phyloP scores from a whole-genome alignment of 208 protist genomes.

The Phytomonas francai region DNA sequence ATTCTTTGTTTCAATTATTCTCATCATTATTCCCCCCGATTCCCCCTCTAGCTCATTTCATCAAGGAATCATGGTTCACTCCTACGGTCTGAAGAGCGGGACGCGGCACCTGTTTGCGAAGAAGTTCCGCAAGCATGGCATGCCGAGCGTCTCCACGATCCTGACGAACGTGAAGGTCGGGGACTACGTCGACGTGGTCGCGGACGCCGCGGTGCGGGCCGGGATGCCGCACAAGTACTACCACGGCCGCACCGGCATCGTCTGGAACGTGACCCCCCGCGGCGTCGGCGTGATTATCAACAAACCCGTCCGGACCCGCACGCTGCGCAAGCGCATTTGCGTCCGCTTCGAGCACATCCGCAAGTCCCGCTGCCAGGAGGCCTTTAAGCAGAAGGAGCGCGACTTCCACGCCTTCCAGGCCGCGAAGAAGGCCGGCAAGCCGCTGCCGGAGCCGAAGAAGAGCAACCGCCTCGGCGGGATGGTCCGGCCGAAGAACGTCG shows the following conservation, averaged over 20 bases:
- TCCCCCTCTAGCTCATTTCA: conserved; percentile 9
- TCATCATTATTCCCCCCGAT: background rate
- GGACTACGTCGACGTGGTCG: conserved; percentile 99
- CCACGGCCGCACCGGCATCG: conserved; percentile 99
- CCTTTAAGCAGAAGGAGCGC: conserved; percentile 82
- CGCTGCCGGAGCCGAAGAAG: conserved; percentile 55
- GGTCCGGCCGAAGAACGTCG: conserved; percentile 62
- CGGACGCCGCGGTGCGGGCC: conserved; percentile 97
- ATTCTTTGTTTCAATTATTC: conserved; percentile 1
- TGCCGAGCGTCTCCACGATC: conserved; percentile 92
- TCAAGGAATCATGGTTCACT: conserved; percentile 72
- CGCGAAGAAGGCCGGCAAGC: conserved; percentile 79
- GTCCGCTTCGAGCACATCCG: conserved; percentile 99
- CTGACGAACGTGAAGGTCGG: conserved; percentile 96
- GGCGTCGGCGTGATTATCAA: conserved; percentile 99
- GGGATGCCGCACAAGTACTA: conserved; percentile 99
- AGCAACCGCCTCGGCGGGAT: conserved; percentile 69
- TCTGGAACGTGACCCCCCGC: conserved; percentile 99
- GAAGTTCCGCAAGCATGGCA: conserved; percentile 94
- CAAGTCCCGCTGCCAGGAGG: conserved; percentile 89
- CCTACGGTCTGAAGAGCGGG: conserved; percentile 95
- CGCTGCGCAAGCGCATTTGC: conserved; percentile 99
- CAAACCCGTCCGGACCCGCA: conserved; percentile 97
- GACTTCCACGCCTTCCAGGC: conserved; percentile 60
- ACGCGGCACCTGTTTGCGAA: conserved; percentile 97